Evolutionary conservation across 164 flowering plant genomes (phyloP).

Genomic region (Umbilicus rupestris): DNA sequence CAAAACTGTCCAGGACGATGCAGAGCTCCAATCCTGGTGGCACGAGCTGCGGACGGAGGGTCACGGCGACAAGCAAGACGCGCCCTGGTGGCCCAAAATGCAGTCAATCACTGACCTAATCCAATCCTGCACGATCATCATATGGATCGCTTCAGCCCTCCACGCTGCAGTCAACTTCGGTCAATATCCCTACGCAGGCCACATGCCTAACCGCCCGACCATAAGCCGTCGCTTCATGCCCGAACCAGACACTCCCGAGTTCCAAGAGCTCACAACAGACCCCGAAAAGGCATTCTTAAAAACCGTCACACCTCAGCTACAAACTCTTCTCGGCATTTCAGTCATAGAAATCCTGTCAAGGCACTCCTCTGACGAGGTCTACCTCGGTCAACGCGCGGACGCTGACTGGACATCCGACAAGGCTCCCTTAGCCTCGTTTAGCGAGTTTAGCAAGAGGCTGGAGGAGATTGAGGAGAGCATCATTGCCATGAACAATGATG

Average conservation of each 20-base stretch:
- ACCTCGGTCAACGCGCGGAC: slow-evolving; percentile 32
- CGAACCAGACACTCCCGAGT: slow-evolving; percentile 26
- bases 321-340: slow-evolving; percentile 31
- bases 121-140: slow-evolving; percentile 36
- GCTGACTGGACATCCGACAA: slow-evolving; percentile 33
- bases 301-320: slow-evolving; percentile 30
- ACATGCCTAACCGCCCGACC: slow-evolving; percentile 37
- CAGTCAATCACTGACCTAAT: slow-evolving; percentile 22
- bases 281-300: slow-evolving; percentile 30
- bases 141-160: slow-evolving; percentile 43
- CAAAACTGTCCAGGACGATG: slow-evolving; percentile 23
- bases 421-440: slow-evolving; percentile 17
- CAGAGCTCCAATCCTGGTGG: slow-evolving; percentile 62
- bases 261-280: slow-evolving; percentile 23
- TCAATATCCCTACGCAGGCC: slow-evolving; percentile 39
- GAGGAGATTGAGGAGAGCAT: slow-evolving; percentile 19
- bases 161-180: slow-evolving; percentile 50
- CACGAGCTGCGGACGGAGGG: slow-evolving; percentile 39
- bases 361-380: slow-evolving; percentile 39
- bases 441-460: slow-evolving; percentile 18
- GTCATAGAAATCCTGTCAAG: slow-evolving; percentile 34
- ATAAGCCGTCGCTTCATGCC: slow-evolving; percentile 36
- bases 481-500: slow-evolving; percentile 15
- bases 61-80: slow-evolving; percentile 55
- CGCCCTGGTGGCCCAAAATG: slow-evolving; percentile 57